Base-by-base conservation (phyloP, 164 flowering plant species). In the Warburgia ugandensis region DNA sequence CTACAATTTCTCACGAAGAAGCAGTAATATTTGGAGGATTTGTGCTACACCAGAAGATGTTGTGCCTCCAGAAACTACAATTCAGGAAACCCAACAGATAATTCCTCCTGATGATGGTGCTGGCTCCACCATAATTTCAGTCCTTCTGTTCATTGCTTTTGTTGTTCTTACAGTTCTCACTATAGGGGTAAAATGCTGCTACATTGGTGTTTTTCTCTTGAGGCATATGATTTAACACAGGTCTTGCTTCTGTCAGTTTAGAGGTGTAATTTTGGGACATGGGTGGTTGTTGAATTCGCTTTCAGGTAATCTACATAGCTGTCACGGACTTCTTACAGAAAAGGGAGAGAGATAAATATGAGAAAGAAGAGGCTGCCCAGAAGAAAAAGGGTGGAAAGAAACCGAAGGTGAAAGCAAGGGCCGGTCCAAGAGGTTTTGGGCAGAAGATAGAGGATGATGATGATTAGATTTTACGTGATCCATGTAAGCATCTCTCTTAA, bases 321-420 rank as follows among this genome's bases (percentile, higher is more conserved):
- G 94, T 81, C 52, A 75, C 81, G 9, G 94, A 88, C 69, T 88
- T 77, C 70, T 59, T 88, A 75, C 73, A 72, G 77, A 88, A 83
- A 51, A 80, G 94, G 65, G 94, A 84, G 61, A 66, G 54, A 42
- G 88, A 85, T 45, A 85, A 81, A 68, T 73, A 81, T 55, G 82
- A 77, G 76, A 84, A 79, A 49, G 94, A 81, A 65, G 84, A 77
- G 50, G 74, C 71, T 2, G 73, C 67, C 16, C 70, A 61, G 69
- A 80, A 73, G 74, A 76, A 68, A 45, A 60, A 53, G 48, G 46
- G 72, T 31, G 66, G 70, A 56, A 77, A 73, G 59, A 80, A 71
- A 57, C 55, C 44, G 17, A 58, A 31, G 49, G 67, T 50, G 10
- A 71, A 66, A 64, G 69, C 81, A 4, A 74, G 67, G 33, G 63